Base-by-base conservation (phyloP, 1,284 basidiomycete species). In the Naganishia albida region DNA sequence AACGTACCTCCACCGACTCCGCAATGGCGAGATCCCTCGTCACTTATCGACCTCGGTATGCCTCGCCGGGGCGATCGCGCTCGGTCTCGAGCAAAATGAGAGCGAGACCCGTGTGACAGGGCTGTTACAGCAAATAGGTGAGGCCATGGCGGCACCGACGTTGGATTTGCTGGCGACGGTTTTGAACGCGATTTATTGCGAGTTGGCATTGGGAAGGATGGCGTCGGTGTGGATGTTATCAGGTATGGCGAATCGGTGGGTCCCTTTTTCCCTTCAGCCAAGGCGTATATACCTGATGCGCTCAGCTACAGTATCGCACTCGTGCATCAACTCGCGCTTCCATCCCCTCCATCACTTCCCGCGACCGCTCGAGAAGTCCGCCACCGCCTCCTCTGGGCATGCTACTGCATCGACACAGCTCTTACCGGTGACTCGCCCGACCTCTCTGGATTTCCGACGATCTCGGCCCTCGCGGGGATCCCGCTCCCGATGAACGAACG, bases 331-430 rank as follows among this genome's bases (percentile, higher is more conserved):
- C 50, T 52, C 28, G 28, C 50, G 16, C 16, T 52, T 34, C 50
- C 50, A 4, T 52, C 7, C 50, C 50, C 50, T 13, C 16, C 50
- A 26, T 28, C 26, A 13, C 50, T 16, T 8, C 34, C 50, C n/a
- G 26, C 28, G 3, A 52, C 50, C 23, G n/a, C 50, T 26, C 2
- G 30, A 3, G 54, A 56, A 28, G 43, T 44, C 40, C 54, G 54
- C 39, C 54, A 44, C 39, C 54, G 54, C 7, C 30, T 56, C 4
- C 26, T 56, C 38, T 56, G 54, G 54, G 54, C 54, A 26, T 56
- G 54, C 43, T 56, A 25, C 39, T 56, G 54, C 54, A 56, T 56
- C 54, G 54, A 56, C 54, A 56, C 42, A 13, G 43, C 43, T 20
- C 23, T 26, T 39, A 56, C 54, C 54, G 20, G n/a, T 2, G 20